Percentiles rank a stretch among this genome's conserved stretches.
These are phyloP conservation scores for Suillus subaureus DNA, from an alignment of 768 basidiomycete species.

Conservation along the genomic window DNA sequence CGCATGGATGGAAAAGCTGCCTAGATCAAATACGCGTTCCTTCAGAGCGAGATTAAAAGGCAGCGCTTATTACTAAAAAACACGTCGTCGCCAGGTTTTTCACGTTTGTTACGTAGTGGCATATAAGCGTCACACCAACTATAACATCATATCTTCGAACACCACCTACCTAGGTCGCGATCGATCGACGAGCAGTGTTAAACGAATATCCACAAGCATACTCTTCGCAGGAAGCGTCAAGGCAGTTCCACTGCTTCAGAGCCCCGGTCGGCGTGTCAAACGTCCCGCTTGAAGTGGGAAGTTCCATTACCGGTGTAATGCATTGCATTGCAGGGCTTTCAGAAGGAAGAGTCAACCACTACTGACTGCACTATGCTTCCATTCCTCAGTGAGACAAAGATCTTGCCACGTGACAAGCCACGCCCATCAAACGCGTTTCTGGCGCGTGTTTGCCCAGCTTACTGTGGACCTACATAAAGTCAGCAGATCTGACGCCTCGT, in stretches of 20 bases:
- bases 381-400: not conserved
- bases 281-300: not conserved
- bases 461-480: conserved; percentile 28
- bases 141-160: not conserved
- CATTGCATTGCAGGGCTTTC: not conserved
- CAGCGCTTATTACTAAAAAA: not conserved
- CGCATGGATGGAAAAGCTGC: not conserved
- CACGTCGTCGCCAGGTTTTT: not conserved
- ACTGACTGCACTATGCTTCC: conserved; percentile 2
- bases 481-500: conserved; percentile 16
- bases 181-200: not conserved
- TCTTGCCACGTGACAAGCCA: conserved; percentile 26
- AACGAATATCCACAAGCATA: not conserved
- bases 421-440: conserved; percentile 19
- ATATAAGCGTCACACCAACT: not conserved
- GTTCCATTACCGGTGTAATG: not conserved
- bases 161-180: not conserved
- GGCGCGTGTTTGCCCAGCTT: conserved; percentile 3
- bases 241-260: conserved; percentile 6
- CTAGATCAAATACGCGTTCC: not conserved
- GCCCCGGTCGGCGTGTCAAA: not conserved
- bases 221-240: not conserved
- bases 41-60: not conserved
- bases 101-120: not conserved
- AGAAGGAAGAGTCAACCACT: not conserved